A percentile compares a stretch with the other conserved stretches of the same genome.
phyloP scores from a whole-genome alignment of 2,329 filamentous ascomycete species.

The Pyrenochaeta sp. region DNA sequence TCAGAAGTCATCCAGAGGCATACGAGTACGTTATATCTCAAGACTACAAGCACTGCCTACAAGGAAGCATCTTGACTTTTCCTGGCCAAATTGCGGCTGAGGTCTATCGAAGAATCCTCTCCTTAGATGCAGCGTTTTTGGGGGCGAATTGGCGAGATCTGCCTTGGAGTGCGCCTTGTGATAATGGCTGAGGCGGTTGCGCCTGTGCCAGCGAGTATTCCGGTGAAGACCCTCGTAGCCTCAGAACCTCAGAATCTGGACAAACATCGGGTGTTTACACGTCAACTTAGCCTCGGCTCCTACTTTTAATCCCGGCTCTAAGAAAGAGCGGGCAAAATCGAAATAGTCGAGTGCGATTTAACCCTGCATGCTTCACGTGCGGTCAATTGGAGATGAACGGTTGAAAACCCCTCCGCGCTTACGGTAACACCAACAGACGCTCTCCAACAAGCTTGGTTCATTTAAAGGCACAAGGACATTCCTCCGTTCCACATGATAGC shows the following conservation, averaged over 20 bases:
- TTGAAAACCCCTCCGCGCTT: neutral
- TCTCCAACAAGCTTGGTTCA: neutral
- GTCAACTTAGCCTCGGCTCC: neutral
- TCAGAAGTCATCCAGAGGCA: neutral
- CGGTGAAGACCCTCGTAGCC: neutral
- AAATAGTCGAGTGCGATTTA: neutral
- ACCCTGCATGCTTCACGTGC: neutral
- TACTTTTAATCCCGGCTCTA: neutral
- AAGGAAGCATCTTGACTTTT: neutral
- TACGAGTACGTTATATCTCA: neutral
- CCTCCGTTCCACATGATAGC: neutral
- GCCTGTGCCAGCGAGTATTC: neutral
- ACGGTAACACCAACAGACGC: neutral
- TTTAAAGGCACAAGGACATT: neutral
- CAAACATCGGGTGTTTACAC: neutral
- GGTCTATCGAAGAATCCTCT: neutral
- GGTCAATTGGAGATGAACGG: neutral
- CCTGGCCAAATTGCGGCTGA: neutral
- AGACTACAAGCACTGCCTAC: neutral
- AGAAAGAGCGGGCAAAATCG: neutral
- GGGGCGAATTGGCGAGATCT: neutral
- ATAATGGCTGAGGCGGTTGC: neutral
- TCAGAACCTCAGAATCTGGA: neutral
- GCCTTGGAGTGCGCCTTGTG: conserved; percentile 5
- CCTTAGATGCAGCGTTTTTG: neutral